Percentiles rank a stretch among this genome's conserved stretches.
Conservation (phyloP, 371 early-diverging fungal genomes). For the Entomophthora muscae region DNA sequence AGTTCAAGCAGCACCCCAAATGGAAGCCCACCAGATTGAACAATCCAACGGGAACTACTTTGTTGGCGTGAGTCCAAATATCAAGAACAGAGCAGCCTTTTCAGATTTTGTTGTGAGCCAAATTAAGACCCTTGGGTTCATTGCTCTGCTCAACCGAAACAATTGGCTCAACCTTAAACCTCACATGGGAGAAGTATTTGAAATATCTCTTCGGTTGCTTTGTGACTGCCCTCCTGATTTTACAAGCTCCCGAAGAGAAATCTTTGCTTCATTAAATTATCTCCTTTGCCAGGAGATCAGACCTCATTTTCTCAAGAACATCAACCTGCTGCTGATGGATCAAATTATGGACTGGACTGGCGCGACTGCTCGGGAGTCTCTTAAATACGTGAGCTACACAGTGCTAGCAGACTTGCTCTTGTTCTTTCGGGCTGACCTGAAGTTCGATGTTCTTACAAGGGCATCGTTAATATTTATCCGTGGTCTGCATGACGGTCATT, state of each 20-base stretch:
- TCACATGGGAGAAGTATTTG: slow-evolving; percentile 67
- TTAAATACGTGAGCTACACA: slow-evolving; percentile 30
- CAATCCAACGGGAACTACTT: slow-evolving; percentile 43
- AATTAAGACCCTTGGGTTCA: slow-evolving; percentile 90
- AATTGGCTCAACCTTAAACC: slow-evolving; percentile 49
- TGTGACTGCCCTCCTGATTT: slow-evolving; percentile 89
- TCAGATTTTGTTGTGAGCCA: slow-evolving; percentile 75
- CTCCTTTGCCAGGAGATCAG: slow-evolving; percentile 83
- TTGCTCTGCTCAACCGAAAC: slow-evolving; percentile 81
- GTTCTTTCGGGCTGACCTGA: slow-evolving; percentile 73
- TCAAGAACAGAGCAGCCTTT: slow-evolving; percentile 50
- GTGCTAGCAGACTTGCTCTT: slow-evolving; percentile 85
- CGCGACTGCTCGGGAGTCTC: slow-evolving; percentile 76
- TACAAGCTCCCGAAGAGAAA: slow-evolving; percentile 78
- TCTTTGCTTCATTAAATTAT: slow-evolving; percentile 88
- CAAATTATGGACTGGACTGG: slow-evolving; percentile 83
- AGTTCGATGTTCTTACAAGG: slow-evolving; percentile 49
- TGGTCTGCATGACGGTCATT: slow-evolving; percentile 72
- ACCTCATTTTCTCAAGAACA: slow-evolving; percentile 64
- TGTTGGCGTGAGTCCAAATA: slow-evolving; percentile 62
- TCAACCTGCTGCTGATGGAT: slow-evolving; percentile 76
- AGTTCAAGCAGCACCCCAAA: slow-evolving; percentile 61
- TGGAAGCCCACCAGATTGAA: slow-evolving; percentile 48
- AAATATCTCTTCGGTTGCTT: slow-evolving; percentile 68
- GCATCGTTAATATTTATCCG: slow-evolving; percentile 79